Conservation (phyloP, 208 protist species). For the Acanthamoeba healyi region DNA sequence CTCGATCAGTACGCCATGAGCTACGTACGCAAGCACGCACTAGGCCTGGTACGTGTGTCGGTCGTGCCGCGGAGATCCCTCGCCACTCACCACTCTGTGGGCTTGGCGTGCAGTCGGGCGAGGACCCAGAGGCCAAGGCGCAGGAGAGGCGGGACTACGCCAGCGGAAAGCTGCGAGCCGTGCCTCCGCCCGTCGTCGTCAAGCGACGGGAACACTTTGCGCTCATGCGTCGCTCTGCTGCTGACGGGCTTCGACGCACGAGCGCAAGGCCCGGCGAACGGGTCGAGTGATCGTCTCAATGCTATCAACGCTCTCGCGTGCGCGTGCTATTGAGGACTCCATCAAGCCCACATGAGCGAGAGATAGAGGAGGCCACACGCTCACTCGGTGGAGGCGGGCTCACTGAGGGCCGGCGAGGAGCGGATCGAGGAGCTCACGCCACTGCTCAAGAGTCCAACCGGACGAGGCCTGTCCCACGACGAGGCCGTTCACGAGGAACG, state of each 20-base stretch:
- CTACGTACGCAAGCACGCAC: constrained; percentile 23
- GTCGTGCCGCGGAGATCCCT: background rate
- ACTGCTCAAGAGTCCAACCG: constrained; percentile 47
- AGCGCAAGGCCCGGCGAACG: background rate
- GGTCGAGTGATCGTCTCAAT: background rate
- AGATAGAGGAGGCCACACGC: background rate
- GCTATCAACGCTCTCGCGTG: too few relatives aligned
- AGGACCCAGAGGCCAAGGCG: constrained; percentile 36
- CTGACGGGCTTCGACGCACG: background rate
- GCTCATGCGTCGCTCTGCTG: background rate
- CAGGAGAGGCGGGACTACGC: constrained; percentile 21
- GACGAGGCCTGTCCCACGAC: constrained; percentile 6
- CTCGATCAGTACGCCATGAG: constrained; percentile 40
- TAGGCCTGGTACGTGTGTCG: background rate
- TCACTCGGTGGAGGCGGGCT: background rate
- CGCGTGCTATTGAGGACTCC: too few relatives aligned
- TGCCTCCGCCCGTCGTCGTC: constrained; percentile 28
- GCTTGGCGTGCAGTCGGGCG: too few relatives aligned
- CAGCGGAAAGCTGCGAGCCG: background rate
- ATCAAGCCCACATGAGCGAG: background rate
- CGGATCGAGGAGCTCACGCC: constrained; percentile 46
- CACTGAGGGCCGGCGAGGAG: constrained; percentile 4
- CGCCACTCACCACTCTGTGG: too few relatives aligned
- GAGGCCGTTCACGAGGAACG: constrained; percentile 53
- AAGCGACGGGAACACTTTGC: constrained; percentile 21